Conservation (phyloP, 352 stramenopile genomes). For the Blastocystis sp. region DNA sequence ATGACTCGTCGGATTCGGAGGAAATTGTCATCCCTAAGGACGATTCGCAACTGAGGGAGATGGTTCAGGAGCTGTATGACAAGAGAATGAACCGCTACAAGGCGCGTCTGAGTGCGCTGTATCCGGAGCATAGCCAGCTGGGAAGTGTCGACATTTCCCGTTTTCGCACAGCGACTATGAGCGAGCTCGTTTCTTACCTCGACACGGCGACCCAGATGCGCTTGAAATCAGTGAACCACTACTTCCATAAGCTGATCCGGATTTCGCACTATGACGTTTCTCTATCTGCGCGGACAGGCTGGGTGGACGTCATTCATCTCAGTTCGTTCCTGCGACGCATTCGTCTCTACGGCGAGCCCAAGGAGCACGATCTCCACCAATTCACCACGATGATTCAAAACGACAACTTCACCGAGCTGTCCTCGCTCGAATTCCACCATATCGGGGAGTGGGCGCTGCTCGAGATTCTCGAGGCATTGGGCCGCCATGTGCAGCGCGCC, state of each 20-base stretch:
- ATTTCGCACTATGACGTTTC: conserved; percentile 59
- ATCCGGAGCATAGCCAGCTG: neutral
- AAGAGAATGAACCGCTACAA: conserved; percentile 57
- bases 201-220: conserved; percentile 30
- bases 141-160: conserved; percentile 9
- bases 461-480: conserved; percentile 45
- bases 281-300: conserved; percentile 21
- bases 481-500: conserved; percentile 35
- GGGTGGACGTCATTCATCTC: conserved; percentile 41
- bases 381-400: conserved; percentile 58
- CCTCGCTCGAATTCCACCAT: conserved; percentile 26
- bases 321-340: conserved; percentile 51
- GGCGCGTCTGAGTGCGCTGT: conserved; percentile 51
- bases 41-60: conserved; percentile 9
- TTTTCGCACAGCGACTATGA: conserved; percentile 51
- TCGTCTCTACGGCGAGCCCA: conserved; percentile 39
- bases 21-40: conserved; percentile 36
- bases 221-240: conserved; percentile 49
- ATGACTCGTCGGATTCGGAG: conserved; percentile 22
- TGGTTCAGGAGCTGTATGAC: conserved; percentile 42
- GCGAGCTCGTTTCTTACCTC: conserved; percentile 42
- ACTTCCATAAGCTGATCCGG: conserved; percentile 54
- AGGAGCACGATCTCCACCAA: conserved; percentile 26
- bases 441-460: conserved; percentile 67
- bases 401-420: conserved; percentile 51